Evolutionary conservation across 148 eudicot genomes (phyloP).

Genomic region (Cornus kousa): DNA sequence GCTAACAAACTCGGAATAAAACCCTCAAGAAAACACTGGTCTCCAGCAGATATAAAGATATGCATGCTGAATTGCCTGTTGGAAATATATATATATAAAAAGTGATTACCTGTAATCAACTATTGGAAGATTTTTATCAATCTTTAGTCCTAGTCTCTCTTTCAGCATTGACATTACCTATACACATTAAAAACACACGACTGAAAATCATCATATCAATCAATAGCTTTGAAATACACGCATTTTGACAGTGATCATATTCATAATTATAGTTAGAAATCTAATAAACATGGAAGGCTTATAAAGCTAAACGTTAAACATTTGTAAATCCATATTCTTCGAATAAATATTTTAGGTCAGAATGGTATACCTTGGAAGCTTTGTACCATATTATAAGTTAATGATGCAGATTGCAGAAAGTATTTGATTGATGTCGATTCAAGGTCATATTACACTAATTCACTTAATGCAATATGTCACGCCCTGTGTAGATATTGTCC

Average conservation of each 20-base stretch:
- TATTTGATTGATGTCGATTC: too few relatives aligned
- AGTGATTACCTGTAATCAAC: constrained; percentile 68
- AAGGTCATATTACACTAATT: too few relatives aligned
- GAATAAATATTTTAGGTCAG: too few relatives aligned
- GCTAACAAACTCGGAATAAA: background rate
- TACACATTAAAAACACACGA: constrained; percentile 1
- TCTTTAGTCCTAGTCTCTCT: constrained; percentile 48
- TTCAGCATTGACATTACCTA: constrained; percentile 71
- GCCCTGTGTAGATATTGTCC: too few relatives aligned
- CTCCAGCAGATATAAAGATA: background rate
- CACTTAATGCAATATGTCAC: too few relatives aligned
- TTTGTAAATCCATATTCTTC: too few relatives aligned
- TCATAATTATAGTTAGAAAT: too few relatives aligned
- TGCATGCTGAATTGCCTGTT: background rate
- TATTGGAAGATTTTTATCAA: constrained; percentile 62
- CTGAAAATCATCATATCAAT: constrained; percentile 6
- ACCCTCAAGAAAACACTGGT: background rate
- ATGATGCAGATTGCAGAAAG: too few relatives aligned
- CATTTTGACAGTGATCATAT: background rate
- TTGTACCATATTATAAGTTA: too few relatives aligned
- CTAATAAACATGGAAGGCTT: too few relatives aligned
- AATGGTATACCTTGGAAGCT: too few relatives aligned
- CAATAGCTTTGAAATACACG: background rate
- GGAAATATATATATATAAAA: background rate
- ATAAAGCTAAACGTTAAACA: too few relatives aligned